A percentile compares a stretch with the other conserved stretches of the same genome.
Evolutionary conservation across 2,329 filamentous ascomycete species (phyloP).

Genomic region (Verticillium dahliae): DNA sequence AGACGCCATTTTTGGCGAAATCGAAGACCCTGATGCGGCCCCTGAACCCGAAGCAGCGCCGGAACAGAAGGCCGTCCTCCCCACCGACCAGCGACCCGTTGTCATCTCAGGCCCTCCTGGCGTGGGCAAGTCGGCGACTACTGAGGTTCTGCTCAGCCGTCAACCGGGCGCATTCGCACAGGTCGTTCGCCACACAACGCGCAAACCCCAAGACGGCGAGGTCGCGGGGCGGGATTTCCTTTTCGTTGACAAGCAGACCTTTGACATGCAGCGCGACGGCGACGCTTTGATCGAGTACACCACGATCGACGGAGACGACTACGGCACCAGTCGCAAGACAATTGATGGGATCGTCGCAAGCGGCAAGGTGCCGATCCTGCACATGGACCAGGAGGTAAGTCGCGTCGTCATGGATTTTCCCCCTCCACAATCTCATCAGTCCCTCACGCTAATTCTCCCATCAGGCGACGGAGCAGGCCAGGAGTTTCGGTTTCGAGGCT

Average conservation of each 20-base stretch:
- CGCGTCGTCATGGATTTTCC: slow-evolving; percentile 10
- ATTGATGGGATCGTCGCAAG: slow-evolving; percentile 44
- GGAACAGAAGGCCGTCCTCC: slow-evolving; percentile 23
- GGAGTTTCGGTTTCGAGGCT: slow-evolving; percentile 48
- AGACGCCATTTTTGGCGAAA: slow-evolving; percentile 47
- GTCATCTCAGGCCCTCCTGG: slow-evolving; percentile 62
- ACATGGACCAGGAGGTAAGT: slow-evolving; percentile 45
- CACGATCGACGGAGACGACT: slow-evolving; percentile 40
- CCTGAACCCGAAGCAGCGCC: slow-evolving; percentile 25
- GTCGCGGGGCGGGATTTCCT: slow-evolving; percentile 44
- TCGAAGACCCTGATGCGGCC: slow-evolving; percentile 24
- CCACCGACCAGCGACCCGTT: slow-evolving; percentile 47
- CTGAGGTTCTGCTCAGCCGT: slow-evolving; percentile 55
- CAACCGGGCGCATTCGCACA: slow-evolving; percentile 59
- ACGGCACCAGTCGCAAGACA: slow-evolving; percentile 49
- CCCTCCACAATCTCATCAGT: not conserved
- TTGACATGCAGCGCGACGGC: slow-evolving; percentile 51
- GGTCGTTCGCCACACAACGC: slow-evolving; percentile 49
- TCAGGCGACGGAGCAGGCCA: slow-evolving; percentile 50
- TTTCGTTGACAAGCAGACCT: slow-evolving; percentile 49
- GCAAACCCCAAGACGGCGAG: slow-evolving; percentile 42
- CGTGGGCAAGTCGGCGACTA: slow-evolving; percentile 56
- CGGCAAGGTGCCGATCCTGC: slow-evolving; percentile 54
- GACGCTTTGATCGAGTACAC: slow-evolving; percentile 54
- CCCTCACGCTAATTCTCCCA: slow-evolving; percentile 3